These are phyloP conservation scores for Boletus austroedulis DNA, from an alignment of 1,284 basidiomycete species.

Conservation along the genomic window DNA sequence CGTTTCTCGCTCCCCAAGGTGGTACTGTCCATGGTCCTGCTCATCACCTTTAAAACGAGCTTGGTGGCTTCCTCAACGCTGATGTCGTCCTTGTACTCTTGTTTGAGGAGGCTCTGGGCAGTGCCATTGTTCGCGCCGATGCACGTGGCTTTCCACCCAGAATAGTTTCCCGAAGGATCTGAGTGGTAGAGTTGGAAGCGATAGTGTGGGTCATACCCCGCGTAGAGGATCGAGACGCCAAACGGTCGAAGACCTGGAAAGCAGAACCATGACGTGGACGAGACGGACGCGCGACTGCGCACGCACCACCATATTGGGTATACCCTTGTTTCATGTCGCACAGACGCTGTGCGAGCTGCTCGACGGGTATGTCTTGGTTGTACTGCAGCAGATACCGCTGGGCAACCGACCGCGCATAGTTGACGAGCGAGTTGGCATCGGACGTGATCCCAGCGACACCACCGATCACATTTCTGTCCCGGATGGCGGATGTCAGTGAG, in stretches of 20 bases:
- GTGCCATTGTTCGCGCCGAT: conserved; percentile 97
- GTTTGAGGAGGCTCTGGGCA: conserved; percentile 90
- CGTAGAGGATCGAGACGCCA: conserved; percentile 95
- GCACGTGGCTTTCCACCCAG: conserved; percentile 98
- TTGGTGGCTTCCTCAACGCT: conserved; percentile 88
- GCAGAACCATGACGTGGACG: background rate
- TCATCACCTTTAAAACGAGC: conserved; percentile 91
- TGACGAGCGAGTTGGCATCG: conserved; percentile 96
- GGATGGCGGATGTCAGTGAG: background rate
- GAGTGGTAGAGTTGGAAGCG: conserved; percentile 98
- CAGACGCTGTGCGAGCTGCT: conserved; percentile 88
- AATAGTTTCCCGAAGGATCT: conserved; percentile 98
- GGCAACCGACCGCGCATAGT: conserved; percentile 88
- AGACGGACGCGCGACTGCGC: background rate
- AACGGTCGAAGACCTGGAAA: conserved; percentile 87
- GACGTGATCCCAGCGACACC: conserved; percentile 96
- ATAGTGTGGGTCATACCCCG: conserved; percentile 95
- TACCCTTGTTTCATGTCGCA: conserved; percentile 99
- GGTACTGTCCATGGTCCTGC: conserved; percentile 99
- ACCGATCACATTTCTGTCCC: conserved; percentile 83
- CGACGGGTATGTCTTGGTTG: conserved; percentile 98
- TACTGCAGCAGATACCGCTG: conserved; percentile 88
- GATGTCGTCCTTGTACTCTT: conserved; percentile 98
- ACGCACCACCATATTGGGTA: conserved; percentile 91
- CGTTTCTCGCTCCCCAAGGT: conserved; percentile 93